phyloP scores from a whole-genome alignment of 345 rosid species.

The Aegle marmelos region DNA sequence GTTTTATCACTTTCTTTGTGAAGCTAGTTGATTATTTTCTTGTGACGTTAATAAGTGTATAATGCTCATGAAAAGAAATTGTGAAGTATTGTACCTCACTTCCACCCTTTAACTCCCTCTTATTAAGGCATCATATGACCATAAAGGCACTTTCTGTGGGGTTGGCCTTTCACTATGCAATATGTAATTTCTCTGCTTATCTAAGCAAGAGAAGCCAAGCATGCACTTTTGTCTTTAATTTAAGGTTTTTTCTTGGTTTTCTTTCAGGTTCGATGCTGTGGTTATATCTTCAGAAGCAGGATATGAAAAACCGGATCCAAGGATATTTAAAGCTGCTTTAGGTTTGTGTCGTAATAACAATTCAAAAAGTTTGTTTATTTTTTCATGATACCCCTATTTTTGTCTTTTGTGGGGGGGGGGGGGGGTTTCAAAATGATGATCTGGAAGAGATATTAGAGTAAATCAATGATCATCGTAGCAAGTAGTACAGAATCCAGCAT shows the following conservation, averaged over 20 bases:
- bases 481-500: neutral
- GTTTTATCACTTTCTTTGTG: neutral
- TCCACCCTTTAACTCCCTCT: neutral
- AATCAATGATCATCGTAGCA: neutral
- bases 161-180: neutral
- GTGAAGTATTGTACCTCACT: neutral
- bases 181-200: neutral
- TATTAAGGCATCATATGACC: slow-evolving; percentile 7
- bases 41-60: slow-evolving; percentile 2
- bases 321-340: slow-evolving; percentile 68
- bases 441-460: neutral
- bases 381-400: neutral
- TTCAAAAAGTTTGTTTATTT: neutral
- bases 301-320: slow-evolving; percentile 76
- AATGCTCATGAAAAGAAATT: slow-evolving; percentile 1
- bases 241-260: neutral
- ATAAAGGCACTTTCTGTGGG: neutral
- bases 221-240: neutral
- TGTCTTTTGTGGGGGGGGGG: no score
- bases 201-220: neutral
- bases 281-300: slow-evolving; percentile 82
- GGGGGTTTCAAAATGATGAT: neutral
- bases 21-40: slow-evolving; percentile 5
- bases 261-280: slow-evolving; percentile 74
- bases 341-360: slow-evolving; percentile 36